phyloP scores from a whole-genome alignment of 306 rosid genomes.

The Castanopsis chinensis region DNA sequence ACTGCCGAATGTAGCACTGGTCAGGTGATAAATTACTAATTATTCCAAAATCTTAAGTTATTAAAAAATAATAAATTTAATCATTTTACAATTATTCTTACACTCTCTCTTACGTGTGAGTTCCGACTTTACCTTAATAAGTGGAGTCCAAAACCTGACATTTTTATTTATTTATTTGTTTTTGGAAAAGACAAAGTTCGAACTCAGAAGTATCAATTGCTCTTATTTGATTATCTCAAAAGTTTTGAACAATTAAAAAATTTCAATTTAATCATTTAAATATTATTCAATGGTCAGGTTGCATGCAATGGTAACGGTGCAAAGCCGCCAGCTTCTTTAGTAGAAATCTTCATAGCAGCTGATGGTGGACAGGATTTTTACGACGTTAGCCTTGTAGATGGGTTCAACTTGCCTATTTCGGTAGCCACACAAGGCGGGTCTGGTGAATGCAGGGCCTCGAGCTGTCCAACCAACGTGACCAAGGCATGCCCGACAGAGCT shows the following conservation, averaged over 20 bases:
- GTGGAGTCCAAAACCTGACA: too few relatives aligned
- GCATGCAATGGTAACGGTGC: conserved; percentile 37
- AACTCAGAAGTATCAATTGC: too few relatives aligned
- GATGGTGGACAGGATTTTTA: conserved; percentile 37
- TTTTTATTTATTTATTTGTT: too few relatives aligned
- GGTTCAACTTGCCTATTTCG: conserved; percentile 39
- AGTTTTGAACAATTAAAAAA: too few relatives aligned
- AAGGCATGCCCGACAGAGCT: conserved; percentile 25
- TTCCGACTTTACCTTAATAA: too few relatives aligned
- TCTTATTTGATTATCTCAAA: too few relatives aligned
- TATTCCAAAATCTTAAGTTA: too few relatives aligned
- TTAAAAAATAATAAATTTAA: too few relatives aligned
- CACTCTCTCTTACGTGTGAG: too few relatives aligned
- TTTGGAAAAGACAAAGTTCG: too few relatives aligned
- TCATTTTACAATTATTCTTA: too few relatives aligned
- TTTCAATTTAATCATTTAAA: too few relatives aligned
- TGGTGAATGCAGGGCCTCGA: conserved; percentile 6
- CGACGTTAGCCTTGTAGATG: conserved; percentile 39
- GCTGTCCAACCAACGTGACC: conserved; percentile 27
- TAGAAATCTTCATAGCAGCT: conserved; percentile 22
- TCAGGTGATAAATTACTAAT: neutral
- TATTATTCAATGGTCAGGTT: neutral
- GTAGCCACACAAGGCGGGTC: conserved; percentile 26
- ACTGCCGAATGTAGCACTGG: conserved; percentile 39
- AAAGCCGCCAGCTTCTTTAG: conserved; percentile 33